Conservation (phyloP, 2,329 filamentous ascomycete species). For the Didymosphaeria variabile region DNA sequence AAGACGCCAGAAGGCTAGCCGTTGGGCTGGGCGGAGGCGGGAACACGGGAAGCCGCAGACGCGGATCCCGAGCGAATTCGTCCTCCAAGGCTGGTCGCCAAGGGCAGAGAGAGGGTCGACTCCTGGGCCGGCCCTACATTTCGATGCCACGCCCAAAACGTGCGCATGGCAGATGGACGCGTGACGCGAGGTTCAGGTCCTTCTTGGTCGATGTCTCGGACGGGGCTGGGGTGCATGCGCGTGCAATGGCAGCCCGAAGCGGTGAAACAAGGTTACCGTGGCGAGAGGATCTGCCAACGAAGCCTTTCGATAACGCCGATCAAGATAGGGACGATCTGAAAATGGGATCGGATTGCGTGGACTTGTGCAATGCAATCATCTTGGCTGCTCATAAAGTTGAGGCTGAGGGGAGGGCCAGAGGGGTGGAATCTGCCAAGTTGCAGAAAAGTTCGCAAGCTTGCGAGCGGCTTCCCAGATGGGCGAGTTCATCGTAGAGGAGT, state of each 20-base stretch:
- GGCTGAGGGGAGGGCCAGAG: constrained; percentile 1
- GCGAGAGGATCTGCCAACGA: constrained; percentile 9
- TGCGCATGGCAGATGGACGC: not conserved
- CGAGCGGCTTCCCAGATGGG: constrained; percentile 1
- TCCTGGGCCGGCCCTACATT: constrained; percentile 1
- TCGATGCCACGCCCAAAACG: not conserved
- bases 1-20: constrained; percentile 8
- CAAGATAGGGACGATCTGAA: constrained; percentile 3
- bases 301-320: constrained; percentile 3
- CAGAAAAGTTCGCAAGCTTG: not conserved
- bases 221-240: not conserved
- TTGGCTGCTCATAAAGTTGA: not conserved
- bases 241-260: not conserved
- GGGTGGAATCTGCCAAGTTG: not conserved
- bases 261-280: constrained; percentile 6
- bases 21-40: constrained; percentile 13
- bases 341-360: constrained; percentile 4
- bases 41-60: constrained; percentile 13
- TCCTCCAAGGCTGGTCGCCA: constrained; percentile 13
- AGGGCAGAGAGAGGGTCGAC: constrained; percentile 5
- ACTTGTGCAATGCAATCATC: not conserved
- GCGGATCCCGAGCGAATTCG: constrained; percentile 18
- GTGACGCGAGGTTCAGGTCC: constrained; percentile 12
- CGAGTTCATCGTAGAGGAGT: not conserved
- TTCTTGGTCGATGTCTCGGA: not conserved